Percentiles rank a stretch among this genome's conserved stretches.
These are phyloP conservation scores for Daldinia sp. DNA, from an alignment of 2,329 filamentous ascomycete species.

Conservation along the genomic window DNA sequence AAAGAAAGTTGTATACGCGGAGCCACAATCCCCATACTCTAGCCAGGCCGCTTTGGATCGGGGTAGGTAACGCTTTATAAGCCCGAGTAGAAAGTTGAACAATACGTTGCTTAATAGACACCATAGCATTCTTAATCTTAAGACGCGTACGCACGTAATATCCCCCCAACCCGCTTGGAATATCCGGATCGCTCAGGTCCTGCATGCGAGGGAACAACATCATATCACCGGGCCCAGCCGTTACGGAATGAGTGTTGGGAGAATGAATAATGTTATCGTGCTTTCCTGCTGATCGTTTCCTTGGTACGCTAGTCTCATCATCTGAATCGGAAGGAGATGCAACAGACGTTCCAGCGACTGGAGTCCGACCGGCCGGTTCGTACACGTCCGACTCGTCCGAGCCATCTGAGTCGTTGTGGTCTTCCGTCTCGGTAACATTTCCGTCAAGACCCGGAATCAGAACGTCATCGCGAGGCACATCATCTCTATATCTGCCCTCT, in stretches of 20 bases:
- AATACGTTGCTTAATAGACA: conserved; percentile 43
- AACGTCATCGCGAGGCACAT: conserved; percentile 56
- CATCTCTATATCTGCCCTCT: conserved; percentile 70
- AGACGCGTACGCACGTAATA: conserved; percentile 55
- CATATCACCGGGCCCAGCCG: conserved; percentile 66
- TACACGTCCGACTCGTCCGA: conserved; percentile 63
- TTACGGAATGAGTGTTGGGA: conserved; percentile 47
- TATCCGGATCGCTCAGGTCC: conserved; percentile 57
- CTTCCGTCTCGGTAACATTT: conserved; percentile 54
- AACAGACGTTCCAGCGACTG: conserved; percentile 63
- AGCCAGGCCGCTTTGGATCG: conserved; percentile 55
- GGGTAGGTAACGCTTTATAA: conserved; percentile 57
- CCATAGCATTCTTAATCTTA: conserved; percentile 50
- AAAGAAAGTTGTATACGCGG: conserved; percentile 73
- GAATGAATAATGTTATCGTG: conserved; percentile 43
- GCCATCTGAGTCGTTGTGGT: conserved; percentile 44
- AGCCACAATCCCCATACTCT: conserved; percentile 52
- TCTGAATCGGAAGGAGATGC: conserved; percentile 64
- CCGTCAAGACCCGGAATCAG: conserved; percentile 62
- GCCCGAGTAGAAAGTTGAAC: conserved; percentile 40
- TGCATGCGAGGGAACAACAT: conserved; percentile 72
- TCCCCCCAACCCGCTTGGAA: conserved; percentile 58
- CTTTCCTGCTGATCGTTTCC: conserved; percentile 52
- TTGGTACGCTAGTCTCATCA: conserved; percentile 55
- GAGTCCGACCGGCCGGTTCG: conserved; percentile 68